Conservation (phyloP, 176 grass and related monocot species). For the Dendrocalamus sinicus region DNA sequence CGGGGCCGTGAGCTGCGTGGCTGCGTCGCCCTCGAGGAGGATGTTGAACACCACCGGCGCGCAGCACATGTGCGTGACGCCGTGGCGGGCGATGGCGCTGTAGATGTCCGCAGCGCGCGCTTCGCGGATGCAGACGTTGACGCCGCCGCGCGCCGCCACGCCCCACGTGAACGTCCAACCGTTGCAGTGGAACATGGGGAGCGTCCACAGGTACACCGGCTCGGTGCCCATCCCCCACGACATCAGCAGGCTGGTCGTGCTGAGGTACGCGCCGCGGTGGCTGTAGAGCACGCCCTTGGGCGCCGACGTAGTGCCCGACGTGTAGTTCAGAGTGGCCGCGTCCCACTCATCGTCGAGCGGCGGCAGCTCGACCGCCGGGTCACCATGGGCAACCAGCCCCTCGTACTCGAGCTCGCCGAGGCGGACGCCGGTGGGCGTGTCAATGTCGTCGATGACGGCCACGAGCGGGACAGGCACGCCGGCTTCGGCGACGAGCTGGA, state of each 20-base stretch:
- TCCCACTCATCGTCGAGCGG: constrained; percentile 62
- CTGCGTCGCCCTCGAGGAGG: constrained; percentile 47
- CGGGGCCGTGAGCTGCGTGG: neutral
- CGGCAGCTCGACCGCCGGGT: constrained; percentile 2
- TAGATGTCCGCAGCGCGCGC: constrained; percentile 47
- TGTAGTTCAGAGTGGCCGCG: constrained; percentile 68
- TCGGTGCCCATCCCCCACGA: constrained; percentile 58
- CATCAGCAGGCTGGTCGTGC: constrained; percentile 58
- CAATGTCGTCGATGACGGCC: constrained; percentile 60
- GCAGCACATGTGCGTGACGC: constrained; percentile 78
- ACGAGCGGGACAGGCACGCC: constrained; percentile 50
- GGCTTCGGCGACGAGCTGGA: constrained; percentile 25
- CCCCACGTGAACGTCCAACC: constrained; percentile 88
- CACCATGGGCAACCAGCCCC: constrained; percentile 34
- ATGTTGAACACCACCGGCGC: constrained; percentile 71
- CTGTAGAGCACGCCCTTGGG: constrained; percentile 79
- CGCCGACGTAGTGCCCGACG: constrained; percentile 70
- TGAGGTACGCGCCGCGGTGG: constrained; percentile 72
- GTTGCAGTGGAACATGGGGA: constrained; percentile 93
- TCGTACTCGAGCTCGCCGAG: constrained; percentile 77
- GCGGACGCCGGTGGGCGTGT: constrained; percentile 48
- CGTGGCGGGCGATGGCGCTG: constrained; percentile 54
- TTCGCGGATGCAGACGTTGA: constrained; percentile 70
- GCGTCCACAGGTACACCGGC: constrained; percentile 81
- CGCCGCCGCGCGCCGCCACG: constrained; percentile 66